phyloP scores from a whole-genome alignment of 2,329 filamentous ascomycete genomes.

The Gaeumannomyces sp. region DNA sequence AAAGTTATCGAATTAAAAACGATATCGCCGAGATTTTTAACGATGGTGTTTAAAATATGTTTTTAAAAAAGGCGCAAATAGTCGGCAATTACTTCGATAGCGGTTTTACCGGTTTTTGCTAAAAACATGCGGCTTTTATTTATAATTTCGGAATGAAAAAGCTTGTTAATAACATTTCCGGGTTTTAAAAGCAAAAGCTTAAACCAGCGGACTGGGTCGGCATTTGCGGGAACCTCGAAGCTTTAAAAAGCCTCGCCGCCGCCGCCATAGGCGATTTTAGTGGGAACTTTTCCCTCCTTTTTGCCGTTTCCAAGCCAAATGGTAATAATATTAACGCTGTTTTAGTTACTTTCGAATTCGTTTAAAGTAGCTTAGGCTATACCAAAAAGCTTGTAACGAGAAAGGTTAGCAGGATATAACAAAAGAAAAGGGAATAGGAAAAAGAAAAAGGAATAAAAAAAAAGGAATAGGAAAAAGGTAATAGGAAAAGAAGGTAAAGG shows the following conservation, averaged over 20 bases:
- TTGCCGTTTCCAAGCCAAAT: conserved; percentile 2
- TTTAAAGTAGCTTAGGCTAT: conserved; percentile 4
- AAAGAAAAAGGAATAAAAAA: too few relatives aligned
- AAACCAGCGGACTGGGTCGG: conserved; percentile 6
- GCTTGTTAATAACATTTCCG: neutral
- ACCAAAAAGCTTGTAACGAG: neutral
- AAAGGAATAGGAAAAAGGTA: too few relatives aligned
- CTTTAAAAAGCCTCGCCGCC: neutral
- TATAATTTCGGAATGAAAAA: neutral
- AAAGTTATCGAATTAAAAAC: conserved; percentile 21
- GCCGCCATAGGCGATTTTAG: conserved; percentile 3
- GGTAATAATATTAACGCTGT: conserved; percentile 1
- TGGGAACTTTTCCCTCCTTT: conserved; percentile 6
- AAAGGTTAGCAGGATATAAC: too few relatives aligned
- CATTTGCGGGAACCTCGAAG: conserved; percentile 2
- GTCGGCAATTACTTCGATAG: conserved; percentile 22
- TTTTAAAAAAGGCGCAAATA: conserved; percentile 29
- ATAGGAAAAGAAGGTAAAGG: too few relatives aligned
- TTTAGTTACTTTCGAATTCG: neutral
- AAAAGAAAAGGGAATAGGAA: too few relatives aligned
- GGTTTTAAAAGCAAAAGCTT: conserved; percentile 4
- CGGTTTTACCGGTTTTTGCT: conserved; percentile 14
- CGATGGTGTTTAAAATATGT: conserved; percentile 22
- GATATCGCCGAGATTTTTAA: conserved; percentile 15
- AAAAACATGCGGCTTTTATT: neutral